Base-by-base conservation (phyloP, 345 rosid genomes). In the Euphorbia peplus region DNA sequence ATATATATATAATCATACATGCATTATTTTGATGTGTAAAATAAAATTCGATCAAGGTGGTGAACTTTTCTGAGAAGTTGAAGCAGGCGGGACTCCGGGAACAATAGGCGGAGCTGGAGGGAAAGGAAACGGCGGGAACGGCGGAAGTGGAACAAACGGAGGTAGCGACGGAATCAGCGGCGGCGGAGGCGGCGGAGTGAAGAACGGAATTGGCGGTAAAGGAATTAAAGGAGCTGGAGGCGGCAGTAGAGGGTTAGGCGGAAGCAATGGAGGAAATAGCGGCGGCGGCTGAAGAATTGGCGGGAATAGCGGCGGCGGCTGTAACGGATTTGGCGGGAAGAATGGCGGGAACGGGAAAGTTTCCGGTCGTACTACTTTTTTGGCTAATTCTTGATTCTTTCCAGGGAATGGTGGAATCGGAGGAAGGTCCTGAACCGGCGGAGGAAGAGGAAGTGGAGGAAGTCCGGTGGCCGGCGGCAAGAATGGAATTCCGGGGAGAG, bases 401-500 rank as follows among this genome's bases (percentile, higher is more conserved):
- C 10, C 57, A 44, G 19, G 25, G 69, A 59, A 0, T 25, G 89
- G 83, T 47, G 88, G 82, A 29, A 81, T 18, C 80, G 52, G 54
- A 61, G 83, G 83, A 59, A 39, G 70, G 6, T 5, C 70, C 11
- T 86, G 87, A 24, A 66, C 1, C 16, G 89, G 81, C 3, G 81
- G 88, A 59, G 83, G 84, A 52, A 78, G 82, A 64, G 87, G 78
- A 30, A 83, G 76, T 25, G 73, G 81, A 2, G 89, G 90, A 22
- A 81, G 69, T 14, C 50, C 50, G 83, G 87, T 18, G 86, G 83
- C 30, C 82, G 52, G 60, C 0, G 86, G 91, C 89, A 30, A 79
- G 67, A 77, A 70, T 59, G 83, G 83, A 60, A 41, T 69, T 21
- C 28, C 69, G 11, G 87, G 87, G n/a, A 66, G 3, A n/a, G 89